Conservation (phyloP, 768 basidiomycete genomes). For the Mycena leptocephala region DNA sequence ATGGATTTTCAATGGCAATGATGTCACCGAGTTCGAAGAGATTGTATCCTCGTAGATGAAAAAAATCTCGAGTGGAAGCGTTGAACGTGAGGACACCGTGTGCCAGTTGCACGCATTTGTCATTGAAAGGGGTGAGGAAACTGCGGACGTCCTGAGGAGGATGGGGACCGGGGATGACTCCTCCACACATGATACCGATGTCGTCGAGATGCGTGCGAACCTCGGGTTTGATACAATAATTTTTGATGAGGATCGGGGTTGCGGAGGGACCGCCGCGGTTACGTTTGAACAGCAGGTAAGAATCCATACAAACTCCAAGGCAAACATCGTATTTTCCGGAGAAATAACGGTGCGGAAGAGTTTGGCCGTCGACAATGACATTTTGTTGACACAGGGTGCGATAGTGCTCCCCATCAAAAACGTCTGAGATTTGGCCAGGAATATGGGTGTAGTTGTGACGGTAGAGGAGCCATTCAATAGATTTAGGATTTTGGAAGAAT, state of each 20-base stretch:
- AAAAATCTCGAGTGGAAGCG: slow-evolving; percentile 45
- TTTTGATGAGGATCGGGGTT: slow-evolving; percentile 61
- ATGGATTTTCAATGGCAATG: neutral
- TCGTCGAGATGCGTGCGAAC: slow-evolving; percentile 42
- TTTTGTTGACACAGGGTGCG: slow-evolving; percentile 29
- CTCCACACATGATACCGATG: slow-evolving; percentile 44
- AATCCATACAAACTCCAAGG: too few species aligned
- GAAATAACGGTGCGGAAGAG: slow-evolving; percentile 51
- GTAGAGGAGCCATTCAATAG: neutral
- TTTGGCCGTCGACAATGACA: slow-evolving; percentile 47
- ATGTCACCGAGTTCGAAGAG: neutral
- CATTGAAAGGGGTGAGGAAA: too few species aligned
- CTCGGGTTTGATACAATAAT: slow-evolving; percentile 55
- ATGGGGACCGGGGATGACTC: too few species aligned
- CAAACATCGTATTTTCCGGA: slow-evolving; percentile 52
- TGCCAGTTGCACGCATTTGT: too few species aligned
- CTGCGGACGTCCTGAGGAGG: too few species aligned
- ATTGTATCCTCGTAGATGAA: slow-evolving; percentile 28
- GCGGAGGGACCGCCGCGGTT: too few species aligned
- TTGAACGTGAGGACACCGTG: too few species aligned
- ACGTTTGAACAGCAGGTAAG: too few species aligned
- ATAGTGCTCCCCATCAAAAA: slow-evolving; percentile 55
- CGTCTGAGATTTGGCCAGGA: slow-evolving; percentile 42
- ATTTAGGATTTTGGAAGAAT: slow-evolving; percentile 38
- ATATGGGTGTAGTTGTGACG: slow-evolving; percentile 18